Evolutionary conservation across 2,329 filamentous ascomycete genomes (phyloP), one percentile per base, ranked within the genome.

Genomic region (Fusarium nisikadoi): DNA sequence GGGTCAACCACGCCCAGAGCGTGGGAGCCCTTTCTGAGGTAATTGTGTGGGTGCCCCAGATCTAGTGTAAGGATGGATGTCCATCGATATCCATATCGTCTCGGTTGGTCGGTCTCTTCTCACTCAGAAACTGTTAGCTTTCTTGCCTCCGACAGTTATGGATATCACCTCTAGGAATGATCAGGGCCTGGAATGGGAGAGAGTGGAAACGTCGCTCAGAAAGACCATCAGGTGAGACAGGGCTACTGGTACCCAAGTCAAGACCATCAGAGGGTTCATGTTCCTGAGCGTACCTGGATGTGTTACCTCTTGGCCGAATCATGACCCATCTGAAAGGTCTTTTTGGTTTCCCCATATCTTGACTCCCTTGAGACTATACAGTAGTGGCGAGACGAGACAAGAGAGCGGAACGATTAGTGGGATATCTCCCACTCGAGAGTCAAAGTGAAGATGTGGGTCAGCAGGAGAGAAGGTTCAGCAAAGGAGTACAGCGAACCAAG

Each of bases 141-240:
- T 64, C 72, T 77, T 56, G 74, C 72, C 74, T 60, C 71, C 71
- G 60, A 66, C 69, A 67, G 71, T 33, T 72, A 77, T 76, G 71
- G 47, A 70, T 53, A 65, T 52, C 46, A 33, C 31, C 39, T 39
- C 43, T 20, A 72, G 76, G 76, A 78, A 78, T 78, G 76, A 63
- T 62, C 43, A 58, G 46, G 53, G 61, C 65, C 45, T 67, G 76
- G 76, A 78, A 78, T 78, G 76, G 49, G 54, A 52, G 59, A 52
- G 56, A 60, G 69, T 68, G 70, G 76, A 71, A 75, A 78, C 71
- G 70, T 71, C 69, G 55, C 74, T 58, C 64, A 67, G 36, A 75
- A 78, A 73, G 71, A 70, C 68, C 70, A 45, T 66, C 69, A 61
- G 60, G 55, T 54, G 45, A 66, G 52, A 66, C 63, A 80, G 14